phyloP scores from a whole-genome alignment of 1,139 yeast genomes.

The Candida sp. region DNA sequence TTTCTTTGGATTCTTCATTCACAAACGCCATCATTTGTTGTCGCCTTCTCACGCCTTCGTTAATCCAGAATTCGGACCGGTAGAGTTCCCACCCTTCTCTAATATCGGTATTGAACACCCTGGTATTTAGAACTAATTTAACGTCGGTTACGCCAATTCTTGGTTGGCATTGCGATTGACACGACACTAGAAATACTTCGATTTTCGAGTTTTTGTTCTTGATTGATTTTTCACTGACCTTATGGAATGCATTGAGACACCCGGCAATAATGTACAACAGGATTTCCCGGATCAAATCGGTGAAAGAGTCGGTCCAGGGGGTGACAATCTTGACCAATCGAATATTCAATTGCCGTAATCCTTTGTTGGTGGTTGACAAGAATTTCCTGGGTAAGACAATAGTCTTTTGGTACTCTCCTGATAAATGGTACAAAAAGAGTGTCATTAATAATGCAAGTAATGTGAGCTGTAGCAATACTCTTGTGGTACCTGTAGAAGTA shows the following conservation, averaged over 20 bases:
- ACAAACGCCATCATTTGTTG: slow-evolving; percentile 37
- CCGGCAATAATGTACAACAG: slow-evolving; percentile 30
- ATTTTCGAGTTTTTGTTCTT: slow-evolving; percentile 30
- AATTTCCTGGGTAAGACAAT: slow-evolving; percentile 80
- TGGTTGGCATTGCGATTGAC: slow-evolving; percentile 47
- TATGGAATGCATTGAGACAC: slow-evolving; percentile 26
- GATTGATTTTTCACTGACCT: slow-evolving; percentile 31
- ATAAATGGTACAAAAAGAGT: slow-evolving; percentile 70
- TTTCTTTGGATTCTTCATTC: slow-evolving; percentile 8
- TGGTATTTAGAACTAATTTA: slow-evolving; percentile 74
- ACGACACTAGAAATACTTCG: slow-evolving; percentile 41
- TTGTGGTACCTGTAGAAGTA: slow-evolving; percentile 25
- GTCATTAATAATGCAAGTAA: slow-evolving; percentile 70
- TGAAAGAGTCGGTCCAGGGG: slow-evolving; percentile 49
- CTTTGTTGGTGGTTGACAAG: slow-evolving; percentile 78
- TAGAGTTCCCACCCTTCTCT: slow-evolving; percentile 96
- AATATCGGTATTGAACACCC: slow-evolving; percentile 77
- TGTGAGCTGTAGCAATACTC: slow-evolving; percentile 56
- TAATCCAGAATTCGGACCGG: slow-evolving; percentile 89
- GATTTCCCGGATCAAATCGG: slow-evolving; percentile 42
- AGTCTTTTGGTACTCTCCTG: slow-evolving; percentile 87
- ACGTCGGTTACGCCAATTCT: slow-evolving; percentile 48
- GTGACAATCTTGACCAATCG: slow-evolving; percentile 69
- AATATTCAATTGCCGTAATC: slow-evolving; percentile 77
- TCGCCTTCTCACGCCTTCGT: slow-evolving; percentile 74